phyloP scores from a whole-genome alignment of 306 rosid species.

The Corylus heterophylla region DNA sequence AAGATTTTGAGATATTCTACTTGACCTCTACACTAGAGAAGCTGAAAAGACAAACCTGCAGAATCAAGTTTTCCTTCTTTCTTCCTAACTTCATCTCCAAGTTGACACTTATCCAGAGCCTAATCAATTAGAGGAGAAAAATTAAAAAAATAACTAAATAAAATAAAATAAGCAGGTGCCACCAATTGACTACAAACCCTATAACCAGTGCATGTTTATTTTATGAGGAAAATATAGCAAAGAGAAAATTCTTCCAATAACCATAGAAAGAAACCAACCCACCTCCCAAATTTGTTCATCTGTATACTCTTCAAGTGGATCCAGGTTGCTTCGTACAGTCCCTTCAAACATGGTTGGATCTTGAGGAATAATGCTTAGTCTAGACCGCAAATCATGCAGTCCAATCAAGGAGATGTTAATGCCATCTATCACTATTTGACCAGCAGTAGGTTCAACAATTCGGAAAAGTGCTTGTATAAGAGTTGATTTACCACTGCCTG shows the following conservation, averaged over 20 bases:
- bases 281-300: slow-evolving; percentile 68
- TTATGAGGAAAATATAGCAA: not conserved
- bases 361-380: slow-evolving; percentile 62
- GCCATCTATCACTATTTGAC: slow-evolving; percentile 43
- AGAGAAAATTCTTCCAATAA: not conserved
- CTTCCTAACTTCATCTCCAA: slow-evolving; percentile 78
- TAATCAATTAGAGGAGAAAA: slow-evolving; percentile 32
- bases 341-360: slow-evolving; percentile 67
- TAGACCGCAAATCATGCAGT: slow-evolving; percentile 55
- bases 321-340: slow-evolving; percentile 51
- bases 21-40: slow-evolving; percentile 15
- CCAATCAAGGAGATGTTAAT: slow-evolving; percentile 48
- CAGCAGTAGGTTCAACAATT: slow-evolving; percentile 43
- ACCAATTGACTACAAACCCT: not conserved
- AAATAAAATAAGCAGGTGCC: not conserved
- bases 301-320: slow-evolving; percentile 45
- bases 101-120: slow-evolving; percentile 88
- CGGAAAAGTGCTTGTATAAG: slow-evolving; percentile 54
- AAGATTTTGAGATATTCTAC: not conserved
- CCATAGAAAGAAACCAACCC: slow-evolving; percentile 6
- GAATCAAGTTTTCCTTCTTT: slow-evolving; percentile 87
- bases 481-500: slow-evolving; percentile 64
- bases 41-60: slow-evolving; percentile 43
- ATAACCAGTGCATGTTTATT: not conserved
- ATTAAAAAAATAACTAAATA: slow-evolving; percentile 9